Evolutionary conservation across 2,329 filamentous ascomycete genomes (phyloP).

Genomic region (Didymella glomerata): DNA sequence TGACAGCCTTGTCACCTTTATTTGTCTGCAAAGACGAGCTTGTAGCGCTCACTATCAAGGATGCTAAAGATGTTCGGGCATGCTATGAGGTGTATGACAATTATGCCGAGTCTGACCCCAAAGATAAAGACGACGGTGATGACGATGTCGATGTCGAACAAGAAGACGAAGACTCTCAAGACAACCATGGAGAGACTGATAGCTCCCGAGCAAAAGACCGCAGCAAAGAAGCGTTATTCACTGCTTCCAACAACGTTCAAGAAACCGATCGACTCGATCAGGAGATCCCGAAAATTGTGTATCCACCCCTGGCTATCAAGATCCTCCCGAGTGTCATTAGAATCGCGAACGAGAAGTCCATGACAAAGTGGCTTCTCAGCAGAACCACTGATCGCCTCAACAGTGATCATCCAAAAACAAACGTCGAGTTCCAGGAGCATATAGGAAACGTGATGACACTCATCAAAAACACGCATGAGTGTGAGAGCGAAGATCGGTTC

Average conservation of each 20-base stretch:
- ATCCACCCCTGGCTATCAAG: not conserved
- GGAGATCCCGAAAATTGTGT: not conserved
- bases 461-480: not conserved
- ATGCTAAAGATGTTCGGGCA: not conserved
- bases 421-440: not conserved
- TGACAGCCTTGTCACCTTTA: not conserved
- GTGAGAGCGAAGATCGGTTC: not conserved
- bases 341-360: not conserved
- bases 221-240: not conserved
- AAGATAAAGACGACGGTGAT: not conserved
- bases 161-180: not conserved
- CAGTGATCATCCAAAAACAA: not conserved
- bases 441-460: not conserved
- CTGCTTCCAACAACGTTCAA: not conserved
- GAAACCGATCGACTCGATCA: not conserved
- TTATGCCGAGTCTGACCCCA: not conserved
- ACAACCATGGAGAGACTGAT: not conserved
- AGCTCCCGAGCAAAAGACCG: not conserved
- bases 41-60: not conserved
- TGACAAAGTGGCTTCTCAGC: not conserved
- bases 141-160: too few species aligned
- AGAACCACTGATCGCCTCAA: not conserved
- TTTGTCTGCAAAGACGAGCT: not conserved
- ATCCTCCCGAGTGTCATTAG: not conserved
- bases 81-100: not conserved